Conservation (phyloP, 2,329 filamentous ascomycete species). For the Penicillium sp. region DNA sequence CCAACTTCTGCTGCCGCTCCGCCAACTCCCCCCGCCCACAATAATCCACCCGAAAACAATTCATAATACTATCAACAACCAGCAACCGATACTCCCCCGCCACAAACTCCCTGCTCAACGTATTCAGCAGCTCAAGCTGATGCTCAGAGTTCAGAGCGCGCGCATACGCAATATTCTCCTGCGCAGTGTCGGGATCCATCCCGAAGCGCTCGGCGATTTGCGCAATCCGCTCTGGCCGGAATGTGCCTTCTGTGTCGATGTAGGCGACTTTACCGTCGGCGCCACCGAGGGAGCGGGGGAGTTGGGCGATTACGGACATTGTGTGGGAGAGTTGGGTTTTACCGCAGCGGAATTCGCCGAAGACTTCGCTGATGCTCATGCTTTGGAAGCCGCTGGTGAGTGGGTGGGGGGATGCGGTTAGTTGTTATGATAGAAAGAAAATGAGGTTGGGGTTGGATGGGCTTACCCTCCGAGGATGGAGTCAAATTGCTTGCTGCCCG, state of each 20-base stretch:
- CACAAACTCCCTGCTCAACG: conserved; percentile 61
- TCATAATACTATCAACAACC: conserved; percentile 71
- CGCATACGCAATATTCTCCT: conserved; percentile 68
- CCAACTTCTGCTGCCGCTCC: conserved; percentile 68
- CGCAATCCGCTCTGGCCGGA: conserved; percentile 65
- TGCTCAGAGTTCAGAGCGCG: conserved; percentile 67
- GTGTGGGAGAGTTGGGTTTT: conserved; percentile 72
- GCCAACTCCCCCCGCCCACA: conserved; percentile 67
- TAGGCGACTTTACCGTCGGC: conserved; percentile 70
- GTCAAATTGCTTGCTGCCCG: conserved; percentile 70
- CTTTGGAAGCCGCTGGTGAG: conserved; percentile 64
- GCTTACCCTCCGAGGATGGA: conserved; percentile 62
- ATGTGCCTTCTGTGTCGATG: conserved; percentile 68
- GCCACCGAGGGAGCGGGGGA: conserved; percentile 61
- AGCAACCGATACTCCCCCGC: conserved; percentile 66
- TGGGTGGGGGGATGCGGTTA: neutral
- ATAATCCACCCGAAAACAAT: conserved; percentile 68
- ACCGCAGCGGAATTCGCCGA: conserved; percentile 56
- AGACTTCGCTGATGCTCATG: conserved; percentile 65
- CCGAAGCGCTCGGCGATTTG: conserved; percentile 69
- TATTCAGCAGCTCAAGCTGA: conserved; percentile 65
- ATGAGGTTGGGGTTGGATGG: neutral
- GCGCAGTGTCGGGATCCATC: conserved; percentile 58
- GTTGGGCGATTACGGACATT: conserved; percentile 65
- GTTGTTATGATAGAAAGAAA: neutral